These are phyloP conservation scores for Uncinocarpus reesii DNA, from an alignment of 2,329 filamentous ascomycete genomes.

Conservation along the genomic window DNA sequence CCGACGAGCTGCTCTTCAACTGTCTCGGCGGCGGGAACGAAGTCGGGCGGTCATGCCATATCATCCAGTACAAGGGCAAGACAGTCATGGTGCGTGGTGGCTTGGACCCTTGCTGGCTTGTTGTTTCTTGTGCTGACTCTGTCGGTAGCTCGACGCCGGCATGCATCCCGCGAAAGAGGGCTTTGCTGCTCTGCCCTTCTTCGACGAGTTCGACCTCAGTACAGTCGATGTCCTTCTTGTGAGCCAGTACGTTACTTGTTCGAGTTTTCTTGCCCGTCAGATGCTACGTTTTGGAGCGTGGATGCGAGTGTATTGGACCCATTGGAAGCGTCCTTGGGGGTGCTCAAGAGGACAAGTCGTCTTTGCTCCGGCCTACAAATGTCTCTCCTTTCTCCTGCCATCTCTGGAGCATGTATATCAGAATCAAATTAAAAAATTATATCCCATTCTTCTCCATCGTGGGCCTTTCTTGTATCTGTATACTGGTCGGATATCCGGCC, in stretches of 20 bases:
- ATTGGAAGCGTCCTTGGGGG: not conserved
- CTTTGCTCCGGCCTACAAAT: not conserved
- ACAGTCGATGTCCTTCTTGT: constrained; percentile 95
- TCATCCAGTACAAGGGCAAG: constrained; percentile 98
- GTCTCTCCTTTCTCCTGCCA: not conserved
- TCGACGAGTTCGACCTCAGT: constrained; percentile 96
- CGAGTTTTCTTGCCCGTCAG: constrained; percentile 16
- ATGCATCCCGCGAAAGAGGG: constrained; percentile 96
- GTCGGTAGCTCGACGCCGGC: constrained; percentile 92
- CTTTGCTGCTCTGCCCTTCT: constrained; percentile 85
- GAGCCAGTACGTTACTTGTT: constrained; percentile 74
- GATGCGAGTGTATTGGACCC: not conserved
- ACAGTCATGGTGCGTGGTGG: constrained; percentile 74
- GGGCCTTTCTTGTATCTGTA: constrained; percentile 17
- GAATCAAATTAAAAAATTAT: constrained; percentile 29
- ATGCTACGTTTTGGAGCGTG: not conserved
- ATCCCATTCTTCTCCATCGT: constrained; percentile 12
- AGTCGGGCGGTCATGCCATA: constrained; percentile 92
- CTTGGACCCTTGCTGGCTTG: not conserved
- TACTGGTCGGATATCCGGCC: constrained; percentile 4
- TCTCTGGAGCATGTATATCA: constrained; percentile 28
- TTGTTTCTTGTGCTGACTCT: constrained; percentile 15
- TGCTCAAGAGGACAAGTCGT: not conserved
- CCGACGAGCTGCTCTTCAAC: constrained; percentile 89
- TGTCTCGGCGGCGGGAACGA: constrained; percentile 93